These are phyloP conservation scores for Coix lacrymajobi DNA, from an alignment of 176 grass and related monocot species.

Conservation along the genomic window DNA sequence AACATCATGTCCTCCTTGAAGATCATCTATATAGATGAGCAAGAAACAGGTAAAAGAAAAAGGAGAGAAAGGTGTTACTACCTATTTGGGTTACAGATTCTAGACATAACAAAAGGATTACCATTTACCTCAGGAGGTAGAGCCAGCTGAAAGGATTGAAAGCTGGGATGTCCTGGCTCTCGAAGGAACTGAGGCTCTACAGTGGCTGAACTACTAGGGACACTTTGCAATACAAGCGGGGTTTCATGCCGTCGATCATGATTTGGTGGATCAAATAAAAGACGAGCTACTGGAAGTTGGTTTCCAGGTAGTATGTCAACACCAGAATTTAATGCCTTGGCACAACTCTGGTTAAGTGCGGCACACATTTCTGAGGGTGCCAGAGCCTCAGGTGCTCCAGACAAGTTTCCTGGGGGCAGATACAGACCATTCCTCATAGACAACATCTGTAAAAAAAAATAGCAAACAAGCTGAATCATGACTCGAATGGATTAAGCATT, in stretches of 20 bases:
- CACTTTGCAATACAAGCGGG: constrained; percentile 18
- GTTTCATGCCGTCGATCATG: constrained; percentile 22
- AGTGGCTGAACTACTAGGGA: constrained; percentile 26
- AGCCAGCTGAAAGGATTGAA: constrained; percentile 37
- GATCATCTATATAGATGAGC: constrained; percentile 35
- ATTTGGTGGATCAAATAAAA: constrained; percentile 22
- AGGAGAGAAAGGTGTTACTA: background rate
- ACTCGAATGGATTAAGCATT: background rate
- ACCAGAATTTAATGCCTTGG: constrained; percentile 21
- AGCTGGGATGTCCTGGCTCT: constrained; percentile 28
- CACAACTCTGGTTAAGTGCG: constrained; percentile 15
- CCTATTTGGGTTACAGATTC: background rate
- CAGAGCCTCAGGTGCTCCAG: constrained; percentile 38
- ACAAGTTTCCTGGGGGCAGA: constrained; percentile 51
- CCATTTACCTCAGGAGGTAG: constrained; percentile 43
- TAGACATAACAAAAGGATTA: constrained; percentile 12
- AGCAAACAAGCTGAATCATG: background rate
- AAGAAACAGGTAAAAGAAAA: background rate
- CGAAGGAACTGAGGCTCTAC: constrained; percentile 31
- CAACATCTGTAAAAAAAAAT: constrained; percentile 50
- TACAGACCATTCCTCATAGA: constrained; percentile 84
- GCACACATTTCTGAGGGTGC: constrained; percentile 40
- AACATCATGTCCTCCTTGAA: constrained; percentile 49
- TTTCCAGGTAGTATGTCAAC: constrained; percentile 31
- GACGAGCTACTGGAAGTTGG: constrained; percentile 27